phyloP scores from a whole-genome alignment of 805 yeast species.

The Hanseniaspora jakobsenii region DNA sequence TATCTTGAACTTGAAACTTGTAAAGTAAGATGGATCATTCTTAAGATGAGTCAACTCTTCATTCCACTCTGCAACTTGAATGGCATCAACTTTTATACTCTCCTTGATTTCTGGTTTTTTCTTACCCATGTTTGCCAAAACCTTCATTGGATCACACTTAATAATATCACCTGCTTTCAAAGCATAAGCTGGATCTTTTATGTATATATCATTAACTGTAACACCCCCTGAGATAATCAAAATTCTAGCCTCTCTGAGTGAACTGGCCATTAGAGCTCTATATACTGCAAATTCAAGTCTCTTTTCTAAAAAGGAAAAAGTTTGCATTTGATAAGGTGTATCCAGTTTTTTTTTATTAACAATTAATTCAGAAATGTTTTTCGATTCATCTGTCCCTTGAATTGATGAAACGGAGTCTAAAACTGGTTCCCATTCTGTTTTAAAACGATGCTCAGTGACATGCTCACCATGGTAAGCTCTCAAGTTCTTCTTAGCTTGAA shows the following conservation, averaged over 20 bases:
- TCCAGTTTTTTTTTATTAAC: slow-evolving; percentile 35
- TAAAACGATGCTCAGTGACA: slow-evolving; percentile 73
- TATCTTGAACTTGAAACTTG: slow-evolving; percentile 27
- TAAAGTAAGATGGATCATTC: slow-evolving; percentile 31
- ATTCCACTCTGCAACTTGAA: slow-evolving; percentile 68
- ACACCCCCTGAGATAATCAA: slow-evolving; percentile 73
- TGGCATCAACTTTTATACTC: slow-evolving; percentile 56
- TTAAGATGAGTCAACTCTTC: slow-evolving; percentile 48
- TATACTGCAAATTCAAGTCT: slow-evolving; percentile 82
- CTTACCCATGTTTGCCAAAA: slow-evolving; percentile 72
- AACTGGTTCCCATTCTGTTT: slow-evolving; percentile 51
- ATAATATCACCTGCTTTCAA: slow-evolving; percentile 79
- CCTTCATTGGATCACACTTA: slow-evolving; percentile 74
- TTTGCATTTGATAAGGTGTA: slow-evolving; percentile 80
- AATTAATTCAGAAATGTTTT: slow-evolving; percentile 35
- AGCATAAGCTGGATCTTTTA: slow-evolving; percentile 67
- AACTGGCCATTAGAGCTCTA: slow-evolving; percentile 85
- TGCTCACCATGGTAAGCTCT: slow-evolving; percentile 94
- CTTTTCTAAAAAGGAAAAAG: slow-evolving; percentile 77
- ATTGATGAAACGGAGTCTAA: slow-evolving; percentile 79
- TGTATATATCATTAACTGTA: slow-evolving; percentile 67
- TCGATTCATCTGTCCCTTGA: slow-evolving; percentile 38
- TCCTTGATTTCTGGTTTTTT: slow-evolving; percentile 63
- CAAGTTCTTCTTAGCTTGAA: slow-evolving; percentile 82
- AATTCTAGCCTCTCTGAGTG: slow-evolving; percentile 87